A percentile compares a stretch with the other conserved stretches of the same genome.
Conservation (phyloP, 352 stramenopile species). For the Pythium myriotylum region DNA sequence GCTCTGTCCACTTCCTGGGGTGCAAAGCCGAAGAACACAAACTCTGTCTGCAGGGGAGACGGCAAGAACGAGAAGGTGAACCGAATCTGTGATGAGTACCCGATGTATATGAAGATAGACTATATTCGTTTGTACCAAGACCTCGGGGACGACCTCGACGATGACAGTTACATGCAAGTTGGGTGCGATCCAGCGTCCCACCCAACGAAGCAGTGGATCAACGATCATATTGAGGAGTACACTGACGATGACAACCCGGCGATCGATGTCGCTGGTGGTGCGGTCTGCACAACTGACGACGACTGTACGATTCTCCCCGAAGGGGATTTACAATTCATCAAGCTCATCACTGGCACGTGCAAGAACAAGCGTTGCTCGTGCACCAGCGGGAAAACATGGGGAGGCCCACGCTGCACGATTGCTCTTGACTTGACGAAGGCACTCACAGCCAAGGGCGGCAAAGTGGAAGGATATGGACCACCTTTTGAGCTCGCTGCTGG, state of each 20-base stretch:
- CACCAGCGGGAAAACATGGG: conserved; percentile 8
- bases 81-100: conserved; percentile 59
- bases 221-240: conserved; percentile 22
- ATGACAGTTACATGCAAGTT: conserved; percentile 20
- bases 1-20: conserved; percentile 46
- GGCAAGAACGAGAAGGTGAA: conserved; percentile 21
- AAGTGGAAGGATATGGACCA: conserved; percentile 15
- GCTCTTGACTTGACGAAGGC: conserved; percentile 7
- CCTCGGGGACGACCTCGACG: conserved; percentile 1
- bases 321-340: conserved; percentile 2
- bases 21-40: conserved; percentile 41
- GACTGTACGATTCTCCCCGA: conserved; percentile 19
- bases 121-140: conserved; percentile 37
- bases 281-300: conserved; percentile 12
- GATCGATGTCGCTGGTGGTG: conserved; percentile 11
- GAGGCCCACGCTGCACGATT: conserved; percentile 4
- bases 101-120: conserved; percentile 34
- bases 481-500: conserved; percentile 33
- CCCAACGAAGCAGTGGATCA: conserved; percentile 30
- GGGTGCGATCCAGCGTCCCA: conserved; percentile 28
- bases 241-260: conserved; percentile 15
- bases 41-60: conserved; percentile 27
- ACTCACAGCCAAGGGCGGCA: background rate
- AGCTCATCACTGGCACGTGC: conserved; percentile 10
- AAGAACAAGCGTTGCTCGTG: conserved; percentile 7